phyloP scores from a whole-genome alignment of 1,284 basidiomycete species.

The Moniliophthora roreri region DNA sequence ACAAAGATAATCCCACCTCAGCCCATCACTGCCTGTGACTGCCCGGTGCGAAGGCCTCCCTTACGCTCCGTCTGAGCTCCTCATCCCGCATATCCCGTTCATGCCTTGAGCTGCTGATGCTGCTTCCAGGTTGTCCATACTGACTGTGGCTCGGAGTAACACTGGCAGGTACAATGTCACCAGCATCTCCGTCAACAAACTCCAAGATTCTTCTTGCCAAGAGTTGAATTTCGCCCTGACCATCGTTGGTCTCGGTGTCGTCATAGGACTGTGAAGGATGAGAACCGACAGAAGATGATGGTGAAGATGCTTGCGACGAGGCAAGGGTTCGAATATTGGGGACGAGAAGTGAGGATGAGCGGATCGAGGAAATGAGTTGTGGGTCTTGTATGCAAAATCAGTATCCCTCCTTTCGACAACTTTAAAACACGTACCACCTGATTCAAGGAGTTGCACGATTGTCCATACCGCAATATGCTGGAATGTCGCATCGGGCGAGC shows the following conservation, averaged over 20 bases:
- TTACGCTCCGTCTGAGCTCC: slow-evolving; percentile 75
- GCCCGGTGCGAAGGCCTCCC: slow-evolving; percentile 68
- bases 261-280: slow-evolving; percentile 75
- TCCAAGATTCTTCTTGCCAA: slow-evolving; percentile 85
- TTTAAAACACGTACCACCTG: slow-evolving; percentile 60
- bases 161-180: slow-evolving; percentile 58
- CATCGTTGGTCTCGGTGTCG: slow-evolving; percentile 81
- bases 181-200: slow-evolving; percentile 74
- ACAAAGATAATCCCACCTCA: not conserved
- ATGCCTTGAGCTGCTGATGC: slow-evolving; percentile 48
- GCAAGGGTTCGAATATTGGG: slow-evolving; percentile 85
- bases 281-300: slow-evolving; percentile 70
- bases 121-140: slow-evolving; percentile 60
- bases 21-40: slow-evolving; percentile 45
- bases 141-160: slow-evolving; percentile 62
- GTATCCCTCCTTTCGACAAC: slow-evolving; percentile 7
- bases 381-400: slow-evolving; percentile 55
- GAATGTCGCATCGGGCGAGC: slow-evolving; percentile 96
- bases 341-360: slow-evolving; percentile 76
- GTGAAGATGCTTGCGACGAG: slow-evolving; percentile 69
- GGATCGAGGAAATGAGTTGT: slow-evolving; percentile 88
- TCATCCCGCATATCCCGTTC: slow-evolving; percentile 59
- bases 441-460: slow-evolving; percentile 95
- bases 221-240: slow-evolving; percentile 85
- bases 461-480: slow-evolving; percentile 99